phyloP scores from a whole-genome alignment of 495 filamentous ascomycete species.

The Neurospora hispaniola region DNA sequence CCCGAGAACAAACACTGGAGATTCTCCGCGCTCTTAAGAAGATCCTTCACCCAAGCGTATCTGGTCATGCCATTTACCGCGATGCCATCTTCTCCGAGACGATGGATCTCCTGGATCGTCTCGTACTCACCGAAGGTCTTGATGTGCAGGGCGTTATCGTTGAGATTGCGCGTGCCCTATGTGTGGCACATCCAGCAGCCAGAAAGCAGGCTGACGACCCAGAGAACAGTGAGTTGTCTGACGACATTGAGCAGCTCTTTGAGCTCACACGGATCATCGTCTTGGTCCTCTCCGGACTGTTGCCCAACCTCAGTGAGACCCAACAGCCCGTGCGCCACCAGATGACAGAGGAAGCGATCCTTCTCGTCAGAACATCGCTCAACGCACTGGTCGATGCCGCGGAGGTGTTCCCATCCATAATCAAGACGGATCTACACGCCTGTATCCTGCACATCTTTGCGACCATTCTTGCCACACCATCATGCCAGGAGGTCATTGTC shows the following conservation, averaged over 20 bases:
- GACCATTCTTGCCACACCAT: conserved; percentile 76
- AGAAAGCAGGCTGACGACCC: conserved; percentile 49
- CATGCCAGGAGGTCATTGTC: conserved; percentile 79
- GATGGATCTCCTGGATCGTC: conserved; percentile 88
- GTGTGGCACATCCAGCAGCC: conserved; percentile 81
- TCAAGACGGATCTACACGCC: conserved; percentile 91
- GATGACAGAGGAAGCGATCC: conserved; percentile 70
- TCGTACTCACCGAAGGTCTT: conserved; percentile 80
- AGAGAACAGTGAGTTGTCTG: conserved; percentile 66
- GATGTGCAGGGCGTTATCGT: conserved; percentile 89
- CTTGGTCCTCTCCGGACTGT: conserved; percentile 71
- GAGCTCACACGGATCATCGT: conserved; percentile 94
- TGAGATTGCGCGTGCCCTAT: conserved; percentile 81
- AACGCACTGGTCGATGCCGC: conserved; percentile 87
- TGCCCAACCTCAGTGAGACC: conserved; percentile 76
- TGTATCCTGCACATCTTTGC: conserved; percentile 95
- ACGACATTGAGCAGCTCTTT: conserved; percentile 97
- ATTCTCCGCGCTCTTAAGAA: conserved; percentile 89
- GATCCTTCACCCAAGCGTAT: conserved; percentile 89
- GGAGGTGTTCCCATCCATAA: conserved; percentile 89
- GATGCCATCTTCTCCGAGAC: conserved; percentile 95
- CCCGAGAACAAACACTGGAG: conserved; percentile 72
- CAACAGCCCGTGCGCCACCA: conserved; percentile 59
- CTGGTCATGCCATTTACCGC: conserved; percentile 91
- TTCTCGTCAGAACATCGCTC: conserved; percentile 68